Percentiles rank a stretch among this genome's conserved stretches.
Conservation (phyloP, 495 filamentous ascomycete genomes). For the Xylaria bambusicola region DNA sequence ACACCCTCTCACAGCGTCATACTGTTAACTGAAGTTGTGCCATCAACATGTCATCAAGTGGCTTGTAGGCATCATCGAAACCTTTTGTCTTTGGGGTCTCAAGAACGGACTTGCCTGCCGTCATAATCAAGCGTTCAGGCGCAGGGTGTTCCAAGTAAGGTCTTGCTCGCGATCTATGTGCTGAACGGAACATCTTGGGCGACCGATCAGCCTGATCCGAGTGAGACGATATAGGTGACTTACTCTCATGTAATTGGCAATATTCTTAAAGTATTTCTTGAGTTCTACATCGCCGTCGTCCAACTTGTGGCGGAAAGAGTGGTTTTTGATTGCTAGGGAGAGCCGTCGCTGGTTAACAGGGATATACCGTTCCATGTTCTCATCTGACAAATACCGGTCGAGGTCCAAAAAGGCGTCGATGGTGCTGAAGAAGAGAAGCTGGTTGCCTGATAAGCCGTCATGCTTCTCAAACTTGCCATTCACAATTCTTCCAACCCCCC, state of each 20-base stretch:
- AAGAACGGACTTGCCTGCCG: constrained; percentile 46
- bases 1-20: too few relatives aligned
- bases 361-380: constrained; percentile 30
- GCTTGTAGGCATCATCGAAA: constrained; percentile 15
- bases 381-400: constrained; percentile 38
- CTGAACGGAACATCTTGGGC: constrained; percentile 38
- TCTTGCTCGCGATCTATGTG: constrained; percentile 40
- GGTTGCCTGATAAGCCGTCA: constrained; percentile 48
- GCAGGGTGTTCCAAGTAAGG: constrained; percentile 39
- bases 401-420: constrained; percentile 47
- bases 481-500: constrained; percentile 36
- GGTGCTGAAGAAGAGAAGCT: constrained; percentile 43
- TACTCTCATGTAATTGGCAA: too few relatives aligned
- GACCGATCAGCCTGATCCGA: too few relatives aligned
- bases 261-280: too few relatives aligned
- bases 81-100: constrained; percentile 10
- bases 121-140: constrained; percentile 47
- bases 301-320: constrained; percentile 25
- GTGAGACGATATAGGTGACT: too few relatives aligned
- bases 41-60: too few relatives aligned
- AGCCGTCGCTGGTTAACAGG: constrained; percentile 36
- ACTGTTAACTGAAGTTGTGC: too few relatives aligned
- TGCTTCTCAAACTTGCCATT: constrained; percentile 39
- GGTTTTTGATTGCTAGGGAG: constrained; percentile 26
- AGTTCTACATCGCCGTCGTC: neutral